Conservation (phyloP, 2,329 filamentous ascomycete species). For the Epichloe sp. region DNA sequence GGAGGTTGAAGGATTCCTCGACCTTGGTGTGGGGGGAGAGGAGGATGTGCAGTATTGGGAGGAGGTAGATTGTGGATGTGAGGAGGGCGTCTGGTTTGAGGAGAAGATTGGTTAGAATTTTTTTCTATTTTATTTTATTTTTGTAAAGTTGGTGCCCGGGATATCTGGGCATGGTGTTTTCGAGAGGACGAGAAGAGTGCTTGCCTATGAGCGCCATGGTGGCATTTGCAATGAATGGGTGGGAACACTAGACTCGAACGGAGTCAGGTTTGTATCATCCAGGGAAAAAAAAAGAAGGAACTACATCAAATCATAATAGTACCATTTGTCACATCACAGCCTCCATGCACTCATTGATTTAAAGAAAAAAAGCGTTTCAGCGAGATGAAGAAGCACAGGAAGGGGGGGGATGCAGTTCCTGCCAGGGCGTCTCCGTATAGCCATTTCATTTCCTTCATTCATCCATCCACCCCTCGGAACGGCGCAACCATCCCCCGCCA, state of each 20-base stretch:
- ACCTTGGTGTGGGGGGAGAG: slow-evolving; percentile 88
- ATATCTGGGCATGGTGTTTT: neutral
- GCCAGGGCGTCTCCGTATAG: no score
- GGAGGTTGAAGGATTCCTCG: slow-evolving; percentile 96
- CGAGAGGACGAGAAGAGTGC: neutral
- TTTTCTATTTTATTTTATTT: neutral
- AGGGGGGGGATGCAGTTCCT: no score
- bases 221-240: neutral
- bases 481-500: slow-evolving; percentile 19
- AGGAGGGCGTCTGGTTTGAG: slow-evolving; percentile 12
- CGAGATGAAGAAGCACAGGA: no score
- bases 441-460: neutral
- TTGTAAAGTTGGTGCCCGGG: neutral
- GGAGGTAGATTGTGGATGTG: slow-evolving; percentile 28
- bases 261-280: no score
- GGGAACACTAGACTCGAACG: no score
- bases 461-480: slow-evolving; percentile 14
- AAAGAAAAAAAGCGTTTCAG: no score
- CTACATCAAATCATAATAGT: neutral
- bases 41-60: slow-evolving; percentile 57
- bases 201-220: slow-evolving; percentile 13
- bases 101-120: neutral
- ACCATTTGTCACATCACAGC: no score
- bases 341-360: no score
- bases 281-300: neutral